Evolutionary conservation across 495 filamentous ascomycete species (phyloP), one percentile per base, ranked within the genome.

Genomic region (Daldinia decipiens): DNA sequence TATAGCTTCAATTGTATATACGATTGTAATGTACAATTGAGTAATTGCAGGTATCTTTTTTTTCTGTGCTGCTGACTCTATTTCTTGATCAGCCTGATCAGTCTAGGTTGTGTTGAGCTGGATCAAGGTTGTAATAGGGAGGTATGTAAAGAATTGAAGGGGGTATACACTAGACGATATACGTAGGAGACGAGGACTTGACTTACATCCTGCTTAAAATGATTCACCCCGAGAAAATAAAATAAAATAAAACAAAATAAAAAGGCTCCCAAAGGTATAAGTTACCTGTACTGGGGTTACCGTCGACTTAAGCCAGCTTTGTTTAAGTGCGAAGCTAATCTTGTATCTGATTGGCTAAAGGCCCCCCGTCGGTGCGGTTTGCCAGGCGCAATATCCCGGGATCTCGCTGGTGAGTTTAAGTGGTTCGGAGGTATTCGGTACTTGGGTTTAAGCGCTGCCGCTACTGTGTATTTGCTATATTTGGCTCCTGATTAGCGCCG

Each of bases 381-480:
- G 65, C 61, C 70, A 72, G 70, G 70, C 70, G 70, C 65, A 68
- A 72, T 72, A 65, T 60, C 58, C 70, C 70, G 64, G 60, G 65
- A 67, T 65, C 15, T 43, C 19, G 50, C 60, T 73, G 61, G 31
- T 68, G 54, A 47, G 53, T 40, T 60, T 54, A 56, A 65, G 57
- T 68, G 65, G 50, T 47, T 68, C 60, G 52, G 54, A 69, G 56
- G 70, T 73, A 73, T 73, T 69, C 62, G 70, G 65, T 73, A 73
- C 70, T 69, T 73, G 65, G 32, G 63, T 68, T 70, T 70, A 73
- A 73, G 70, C 70, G 70, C 70, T 73, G 70, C 70, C 70, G 70
- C 70, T 73, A 73, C 65, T 73, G 70, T 62, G 26, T 68, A 62
- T 68, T 62, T 73, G 45, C 70, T 73, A 73, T 73, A 73, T 73